A percentile compares a stretch with the other conserved stretches of the same genome.
phyloP scores from a whole-genome alignment of 2,329 filamentous ascomycete species.

The Fusarium subglutinans region DNA sequence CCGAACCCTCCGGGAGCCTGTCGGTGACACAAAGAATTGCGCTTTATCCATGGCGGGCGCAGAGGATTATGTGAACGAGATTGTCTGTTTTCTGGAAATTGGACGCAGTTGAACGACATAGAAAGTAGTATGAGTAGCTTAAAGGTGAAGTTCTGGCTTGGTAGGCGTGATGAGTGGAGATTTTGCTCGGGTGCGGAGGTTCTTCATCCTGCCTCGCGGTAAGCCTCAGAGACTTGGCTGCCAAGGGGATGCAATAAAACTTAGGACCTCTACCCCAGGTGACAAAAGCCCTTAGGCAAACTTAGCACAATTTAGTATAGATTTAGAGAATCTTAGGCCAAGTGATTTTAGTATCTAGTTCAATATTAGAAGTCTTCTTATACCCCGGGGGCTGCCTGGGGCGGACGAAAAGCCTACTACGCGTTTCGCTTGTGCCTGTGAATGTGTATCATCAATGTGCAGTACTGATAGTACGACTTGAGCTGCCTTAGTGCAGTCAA shows the following conservation, averaged over 20 bases:
- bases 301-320: no score
- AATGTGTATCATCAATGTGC: fast-evolving
- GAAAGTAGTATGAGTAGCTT: background rate
- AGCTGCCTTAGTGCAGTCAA: background rate
- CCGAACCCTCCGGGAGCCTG: fast-evolving
- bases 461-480: background rate
- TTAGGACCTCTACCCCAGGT: no score
- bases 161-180: background rate
- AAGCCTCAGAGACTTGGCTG: no score
- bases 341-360: no score
- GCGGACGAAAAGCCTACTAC: fast-evolving
- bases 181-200: no score
- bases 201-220: no score
- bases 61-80: fast-evolving
- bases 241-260: no score
- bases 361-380: no score
- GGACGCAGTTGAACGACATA: fast-evolving
- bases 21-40: fast-evolving
- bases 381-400: background rate
- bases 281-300: no score
- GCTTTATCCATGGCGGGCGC: background rate
- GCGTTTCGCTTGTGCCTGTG: background rate
- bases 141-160: background rate
- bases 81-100: fast-evolving
- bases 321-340: no score